Evolutionary conservation across 495 filamentous ascomycete genomes (phyloP), one percentile per base, ranked within the genome.

Genomic region (Daldinia childiae): DNA sequence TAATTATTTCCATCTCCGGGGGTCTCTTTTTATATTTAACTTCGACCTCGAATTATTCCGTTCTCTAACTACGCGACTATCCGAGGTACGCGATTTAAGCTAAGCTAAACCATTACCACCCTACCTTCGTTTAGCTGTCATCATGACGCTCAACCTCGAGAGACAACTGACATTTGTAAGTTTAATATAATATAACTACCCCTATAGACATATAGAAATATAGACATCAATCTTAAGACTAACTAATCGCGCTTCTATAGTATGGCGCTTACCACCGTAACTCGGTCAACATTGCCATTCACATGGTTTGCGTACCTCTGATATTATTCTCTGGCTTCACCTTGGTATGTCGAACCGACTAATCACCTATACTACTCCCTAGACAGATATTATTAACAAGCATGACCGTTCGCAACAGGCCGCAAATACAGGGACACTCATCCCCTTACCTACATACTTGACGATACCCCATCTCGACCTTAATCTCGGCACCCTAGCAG

Each of bases 231-330:
- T 32, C 29, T 32, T 32, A 27, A 36, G n/a, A 30, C 58, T 69
- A 34, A 68, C 62, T 69, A 34, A 68, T 58, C 48, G 9, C 21
- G 34, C 14, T 15, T 58, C 39, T 60, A 50, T 67, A 98, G 95
- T 99, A 99, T 86, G 95, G 95, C 74, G 88, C 93, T 30, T 98
- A 99, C 79, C 95, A 99, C 79, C 90, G 92, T 78, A 91, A 97
- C 81, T 83, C 88, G 8, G 92, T 96, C 75, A 99, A 99, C 76
- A 82, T 98, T 60, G 86, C 87, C 24, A 97, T 99, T 72, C 95
- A 99, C 78, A 90, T 97, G 74, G 84, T 89, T 26, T 98, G 92
- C 77, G 94, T 99, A 8, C 95, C 95, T 1, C 75, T 92, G 36
- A 87, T 99, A 43, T 82, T 97, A 62, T 89, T 96, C 69, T 92